These are phyloP conservation scores for Avicennia marina DNA, from an alignment of 257 asterid species.

Conservation along the genomic window DNA sequence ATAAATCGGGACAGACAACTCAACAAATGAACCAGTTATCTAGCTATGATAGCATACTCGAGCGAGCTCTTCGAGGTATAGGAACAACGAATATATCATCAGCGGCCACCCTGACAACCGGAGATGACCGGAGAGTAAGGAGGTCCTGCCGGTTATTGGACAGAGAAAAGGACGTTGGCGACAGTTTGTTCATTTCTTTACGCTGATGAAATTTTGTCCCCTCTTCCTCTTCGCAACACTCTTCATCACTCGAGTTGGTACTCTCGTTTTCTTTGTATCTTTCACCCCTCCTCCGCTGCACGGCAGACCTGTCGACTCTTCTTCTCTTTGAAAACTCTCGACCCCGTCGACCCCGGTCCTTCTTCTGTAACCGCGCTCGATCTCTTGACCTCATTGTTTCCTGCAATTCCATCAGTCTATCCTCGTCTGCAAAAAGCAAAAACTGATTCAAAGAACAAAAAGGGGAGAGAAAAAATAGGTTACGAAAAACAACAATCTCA, in stretches of 20 bases:
- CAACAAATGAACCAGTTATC: neutral
- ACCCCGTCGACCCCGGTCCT: conserved; percentile 35
- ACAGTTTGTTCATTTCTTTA: conserved; percentile 21
- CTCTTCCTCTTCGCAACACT: conserved; percentile 31
- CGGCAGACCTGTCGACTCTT: conserved; percentile 24
- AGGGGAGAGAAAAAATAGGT: neutral
- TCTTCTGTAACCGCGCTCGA: conserved; percentile 36
- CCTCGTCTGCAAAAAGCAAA: conserved; percentile 29
- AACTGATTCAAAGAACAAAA: neutral
- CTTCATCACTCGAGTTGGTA: conserved; percentile 39
- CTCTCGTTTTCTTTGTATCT: conserved; percentile 31
- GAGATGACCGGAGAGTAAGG: conserved; percentile 36
- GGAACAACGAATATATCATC: conserved; percentile 47
- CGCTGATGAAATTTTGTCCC: conserved; percentile 26
- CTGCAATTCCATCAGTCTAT: conserved; percentile 36
- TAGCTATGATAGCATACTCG: conserved; percentile 29
- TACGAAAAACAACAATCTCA: conserved; percentile 8
- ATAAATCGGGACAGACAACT: neutral
- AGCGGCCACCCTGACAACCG: conserved; percentile 26
- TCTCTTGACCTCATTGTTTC: conserved; percentile 44
- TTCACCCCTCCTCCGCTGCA: conserved; percentile 32
- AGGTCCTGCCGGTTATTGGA: conserved; percentile 34
- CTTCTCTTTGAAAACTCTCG: conserved; percentile 44
- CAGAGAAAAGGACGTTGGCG: conserved; percentile 25
- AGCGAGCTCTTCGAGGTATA: conserved; percentile 61